Conservation (phyloP, 345 rosid genomes). For the Populus nigra region DNA sequence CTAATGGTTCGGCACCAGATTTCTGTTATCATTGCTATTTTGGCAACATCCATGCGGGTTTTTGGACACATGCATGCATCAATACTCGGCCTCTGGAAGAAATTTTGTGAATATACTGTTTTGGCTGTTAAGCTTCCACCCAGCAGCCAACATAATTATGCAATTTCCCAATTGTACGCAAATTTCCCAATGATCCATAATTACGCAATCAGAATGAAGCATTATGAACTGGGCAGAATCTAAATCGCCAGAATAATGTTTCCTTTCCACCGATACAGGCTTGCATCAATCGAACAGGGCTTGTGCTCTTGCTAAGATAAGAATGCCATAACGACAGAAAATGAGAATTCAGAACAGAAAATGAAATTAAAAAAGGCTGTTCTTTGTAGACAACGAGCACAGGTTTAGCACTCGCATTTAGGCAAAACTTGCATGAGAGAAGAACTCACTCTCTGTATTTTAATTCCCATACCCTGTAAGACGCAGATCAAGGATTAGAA, state of each 20-base stretch:
- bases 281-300: background rate
- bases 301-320: background rate
- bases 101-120: no score
- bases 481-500: background rate
- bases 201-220: background rate
- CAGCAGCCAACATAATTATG: no score
- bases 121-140: no score
- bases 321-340: background rate
- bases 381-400: background rate
- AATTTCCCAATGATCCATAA: background rate
- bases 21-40: no score
- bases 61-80: no score
- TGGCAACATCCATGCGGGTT: no score
- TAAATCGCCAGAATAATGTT: background rate
- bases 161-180: background rate
- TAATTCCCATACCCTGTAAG: background rate
- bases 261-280: background rate
- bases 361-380: no score
- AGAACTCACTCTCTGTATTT: background rate
- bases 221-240: background rate
- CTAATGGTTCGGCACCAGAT: no score
- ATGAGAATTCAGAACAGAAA: background rate
- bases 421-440: background rate
- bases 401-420: no score
- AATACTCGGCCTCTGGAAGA: no score